Evolutionary conservation across 2,329 filamentous ascomycete species (phyloP).

Genomic region (Biscogniauxia sp.): DNA sequence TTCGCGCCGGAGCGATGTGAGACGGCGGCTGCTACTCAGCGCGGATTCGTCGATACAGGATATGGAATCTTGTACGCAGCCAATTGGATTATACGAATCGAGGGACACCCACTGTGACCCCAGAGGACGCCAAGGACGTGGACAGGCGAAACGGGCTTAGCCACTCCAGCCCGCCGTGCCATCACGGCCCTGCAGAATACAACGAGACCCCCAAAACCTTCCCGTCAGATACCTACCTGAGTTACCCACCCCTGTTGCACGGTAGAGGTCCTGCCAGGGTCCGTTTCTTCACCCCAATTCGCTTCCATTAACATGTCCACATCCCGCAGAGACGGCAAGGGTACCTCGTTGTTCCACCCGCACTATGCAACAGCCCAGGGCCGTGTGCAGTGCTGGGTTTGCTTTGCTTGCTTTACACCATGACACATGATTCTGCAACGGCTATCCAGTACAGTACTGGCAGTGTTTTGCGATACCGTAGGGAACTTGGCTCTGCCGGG

Average conservation of each 20-base stretch:
- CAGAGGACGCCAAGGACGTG: neutral
- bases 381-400: neutral
- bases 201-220: neutral
- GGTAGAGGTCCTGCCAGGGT: neutral
- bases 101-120: conserved; percentile 18
- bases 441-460: neutral
- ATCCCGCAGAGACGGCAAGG: neutral
- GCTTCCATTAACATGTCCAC: neutral
- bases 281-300: neutral
- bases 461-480: neutral
- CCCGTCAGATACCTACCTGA: neutral
- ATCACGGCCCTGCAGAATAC: neutral
- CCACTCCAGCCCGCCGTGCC: neutral
- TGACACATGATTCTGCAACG: neutral
- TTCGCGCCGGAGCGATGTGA: conserved; percentile 6
- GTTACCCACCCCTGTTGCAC: neutral
- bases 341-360: neutral
- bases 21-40: conserved; percentile 27
- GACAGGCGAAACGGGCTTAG: neutral
- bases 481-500: neutral
- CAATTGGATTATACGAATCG: conserved; percentile 20
- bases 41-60: conserved; percentile 29
- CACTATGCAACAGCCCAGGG: neutral
- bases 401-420: neutral
- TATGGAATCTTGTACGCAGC: conserved; percentile 19